These are phyloP conservation scores for Pythium rhizo-oryzae DNA, from an alignment of 352 stramenopile genomes.

Conservation along the genomic window DNA sequence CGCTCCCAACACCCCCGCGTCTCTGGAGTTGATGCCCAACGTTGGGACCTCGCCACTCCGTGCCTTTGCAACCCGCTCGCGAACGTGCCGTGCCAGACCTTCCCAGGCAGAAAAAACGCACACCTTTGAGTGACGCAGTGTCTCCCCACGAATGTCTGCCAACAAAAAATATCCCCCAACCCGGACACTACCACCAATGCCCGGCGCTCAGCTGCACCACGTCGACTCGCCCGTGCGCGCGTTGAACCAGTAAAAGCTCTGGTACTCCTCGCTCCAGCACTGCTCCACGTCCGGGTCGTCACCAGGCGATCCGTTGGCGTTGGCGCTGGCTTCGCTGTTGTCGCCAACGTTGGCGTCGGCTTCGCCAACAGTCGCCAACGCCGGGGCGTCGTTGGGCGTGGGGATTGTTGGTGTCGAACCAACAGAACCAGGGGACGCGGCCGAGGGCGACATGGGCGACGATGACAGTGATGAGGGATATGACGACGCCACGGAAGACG, in stretches of 20 bases:
- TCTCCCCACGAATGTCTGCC: neutral
- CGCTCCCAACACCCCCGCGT: neutral
- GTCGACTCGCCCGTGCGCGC: constrained; percentile 42
- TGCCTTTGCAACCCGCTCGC: neutral
- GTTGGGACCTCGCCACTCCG: neutral
- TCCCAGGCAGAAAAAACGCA: neutral
- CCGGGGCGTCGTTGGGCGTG: no score
- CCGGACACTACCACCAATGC: neutral
- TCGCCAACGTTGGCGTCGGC: neutral
- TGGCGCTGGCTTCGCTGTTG: neutral
- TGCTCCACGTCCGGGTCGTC: constrained; percentile 32
- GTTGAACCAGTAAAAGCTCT: constrained; percentile 54
- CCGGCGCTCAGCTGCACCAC: constrained; percentile 31
- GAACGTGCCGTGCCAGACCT: no score
- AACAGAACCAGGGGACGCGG: neutral
- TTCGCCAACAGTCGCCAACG: no score
- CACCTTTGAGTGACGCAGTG: neutral
- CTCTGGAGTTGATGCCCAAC: neutral
- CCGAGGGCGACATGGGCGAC: neutral
- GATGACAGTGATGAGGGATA: neutral
- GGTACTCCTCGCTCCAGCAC: constrained; percentile 69
- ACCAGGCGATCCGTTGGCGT: constrained; percentile 4
- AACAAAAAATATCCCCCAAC: neutral
- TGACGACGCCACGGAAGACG: neutral
- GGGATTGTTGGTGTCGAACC: neutral